Percentiles rank a stretch among this genome's conserved stretches.
Evolutionary conservation across 2,329 filamentous ascomycete species (phyloP).

Genomic region (Magnaporthiopsis rhizophila): DNA sequence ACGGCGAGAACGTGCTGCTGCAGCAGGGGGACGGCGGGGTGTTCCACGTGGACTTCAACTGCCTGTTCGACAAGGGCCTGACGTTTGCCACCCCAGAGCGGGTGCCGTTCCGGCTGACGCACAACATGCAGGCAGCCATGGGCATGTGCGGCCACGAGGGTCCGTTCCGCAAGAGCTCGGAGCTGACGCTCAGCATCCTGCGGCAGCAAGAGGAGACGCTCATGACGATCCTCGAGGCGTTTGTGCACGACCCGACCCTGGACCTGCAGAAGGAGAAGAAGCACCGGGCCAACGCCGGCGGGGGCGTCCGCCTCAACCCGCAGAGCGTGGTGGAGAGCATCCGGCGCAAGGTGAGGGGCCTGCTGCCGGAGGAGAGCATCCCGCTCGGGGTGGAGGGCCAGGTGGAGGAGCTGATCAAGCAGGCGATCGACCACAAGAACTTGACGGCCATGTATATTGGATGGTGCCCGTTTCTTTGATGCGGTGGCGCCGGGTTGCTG

Average conservation of each 20-base stretch:
- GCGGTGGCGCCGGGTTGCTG: no score
- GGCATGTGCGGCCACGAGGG: conserved; percentile 90
- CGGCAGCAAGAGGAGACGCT: conserved; percentile 91
- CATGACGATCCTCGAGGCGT: conserved; percentile 95
- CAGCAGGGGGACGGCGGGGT: conserved; percentile 90
- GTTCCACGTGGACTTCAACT: conserved; percentile 99
- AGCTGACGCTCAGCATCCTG: conserved; percentile 76
- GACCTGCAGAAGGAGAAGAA: conserved; percentile 73
- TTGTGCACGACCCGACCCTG: conserved; percentile 92
- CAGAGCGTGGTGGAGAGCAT: conserved; percentile 84
- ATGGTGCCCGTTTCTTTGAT: conserved; percentile 60
- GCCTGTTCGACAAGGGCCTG: conserved; percentile 94
- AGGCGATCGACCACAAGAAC: conserved; percentile 73
- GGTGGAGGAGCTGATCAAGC: conserved; percentile 87
- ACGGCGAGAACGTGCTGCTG: conserved; percentile 94
- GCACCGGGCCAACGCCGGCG: conserved; percentile 30
- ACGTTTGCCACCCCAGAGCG: conserved; percentile 92
- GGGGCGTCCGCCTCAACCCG: conserved; percentile 41
- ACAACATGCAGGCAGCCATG: conserved; percentile 98
- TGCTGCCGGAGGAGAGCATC: conserved; percentile 81
- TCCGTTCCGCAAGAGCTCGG: conserved; percentile 83
- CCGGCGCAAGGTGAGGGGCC: conserved; percentile 73
- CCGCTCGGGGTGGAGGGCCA: conserved; percentile 93
- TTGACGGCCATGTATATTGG: conserved; percentile 95
- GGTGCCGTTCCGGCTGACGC: conserved; percentile 92